These are phyloP conservation scores for Podospora australis DNA, from an alignment of 495 filamentous ascomycete genomes.

Conservation along the genomic window DNA sequence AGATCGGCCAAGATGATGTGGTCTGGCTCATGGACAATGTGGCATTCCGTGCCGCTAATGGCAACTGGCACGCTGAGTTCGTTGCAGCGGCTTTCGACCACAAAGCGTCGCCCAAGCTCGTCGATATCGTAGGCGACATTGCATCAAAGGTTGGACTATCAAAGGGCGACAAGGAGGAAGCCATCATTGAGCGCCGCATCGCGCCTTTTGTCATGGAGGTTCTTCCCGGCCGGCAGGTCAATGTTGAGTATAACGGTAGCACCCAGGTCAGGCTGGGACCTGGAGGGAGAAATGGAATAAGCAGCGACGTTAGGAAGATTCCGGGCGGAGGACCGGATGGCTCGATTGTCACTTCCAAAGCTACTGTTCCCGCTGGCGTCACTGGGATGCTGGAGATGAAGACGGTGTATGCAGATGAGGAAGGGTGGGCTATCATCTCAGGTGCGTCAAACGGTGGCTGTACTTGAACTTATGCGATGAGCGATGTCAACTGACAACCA, in stretches of 20 bases:
- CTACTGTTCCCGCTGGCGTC: slow-evolving; percentile 42
- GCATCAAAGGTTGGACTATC: slow-evolving; percentile 65
- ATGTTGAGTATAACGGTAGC: slow-evolving; percentile 43
- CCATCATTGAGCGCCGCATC: slow-evolving; percentile 61
- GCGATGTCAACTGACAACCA: background rate
- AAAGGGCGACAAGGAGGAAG: slow-evolving; percentile 53
- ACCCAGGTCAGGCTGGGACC: slow-evolving; percentile 58
- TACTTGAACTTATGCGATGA: too few relatives aligned
- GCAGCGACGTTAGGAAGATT: slow-evolving; percentile 48
- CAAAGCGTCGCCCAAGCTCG: slow-evolving; percentile 56
- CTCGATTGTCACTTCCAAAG: slow-evolving; percentile 35
- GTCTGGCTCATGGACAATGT: slow-evolving; percentile 93
- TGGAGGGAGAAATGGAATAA: slow-evolving; percentile 63
- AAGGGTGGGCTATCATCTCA: slow-evolving; percentile 84
- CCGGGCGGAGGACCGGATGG: slow-evolving; percentile 31
- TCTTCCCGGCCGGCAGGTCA: slow-evolving; percentile 58
- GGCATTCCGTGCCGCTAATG: slow-evolving; percentile 53
- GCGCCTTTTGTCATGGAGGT: slow-evolving; percentile 71
- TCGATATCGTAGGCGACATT: slow-evolving; percentile 62
- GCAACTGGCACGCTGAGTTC: slow-evolving; percentile 70
- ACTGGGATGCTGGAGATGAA: slow-evolving; percentile 48
- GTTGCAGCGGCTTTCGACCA: slow-evolving; percentile 73
- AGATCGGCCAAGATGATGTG: slow-evolving; percentile 45
- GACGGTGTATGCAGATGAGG: slow-evolving; percentile 66
- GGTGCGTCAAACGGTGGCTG: too few relatives aligned